phyloP scores from a whole-genome alignment of 768 basidiomycete species.

The Naematelia encephala region DNA sequence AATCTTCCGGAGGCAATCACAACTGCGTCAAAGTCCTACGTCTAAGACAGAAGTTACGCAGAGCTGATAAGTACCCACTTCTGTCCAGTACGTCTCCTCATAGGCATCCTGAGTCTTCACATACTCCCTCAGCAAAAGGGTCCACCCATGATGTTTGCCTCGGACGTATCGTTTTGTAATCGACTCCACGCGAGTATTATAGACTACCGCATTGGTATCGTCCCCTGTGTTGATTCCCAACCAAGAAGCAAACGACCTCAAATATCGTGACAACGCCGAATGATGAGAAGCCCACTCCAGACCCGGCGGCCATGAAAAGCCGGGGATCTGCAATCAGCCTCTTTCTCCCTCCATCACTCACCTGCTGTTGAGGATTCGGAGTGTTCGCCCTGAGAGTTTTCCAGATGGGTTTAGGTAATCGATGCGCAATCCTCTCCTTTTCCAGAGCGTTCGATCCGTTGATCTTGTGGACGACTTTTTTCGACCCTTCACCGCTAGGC shows the following conservation, averaged over 20 bases:
- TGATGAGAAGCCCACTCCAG: constrained; percentile 18
- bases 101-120: background rate
- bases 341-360: background rate
- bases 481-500: constrained; percentile 1
- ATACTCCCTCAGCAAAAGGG: constrained; percentile 4
- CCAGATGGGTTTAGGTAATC: constrained; percentile 23
- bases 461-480: background rate
- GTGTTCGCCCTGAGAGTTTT: constrained; percentile 19
- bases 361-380: constrained; percentile 17
- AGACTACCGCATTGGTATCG: constrained; percentile 34
- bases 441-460: constrained; percentile 12
- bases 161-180: constrained; percentile 50
- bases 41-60: background rate
- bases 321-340: constrained; percentile 11
- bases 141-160: constrained; percentile 9
- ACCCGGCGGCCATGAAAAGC: constrained; percentile 18
- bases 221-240: constrained; percentile 55
- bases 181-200: constrained; percentile 56
- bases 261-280: constrained; percentile 12
- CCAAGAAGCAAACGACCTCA: constrained; percentile 21
- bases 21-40: constrained; percentile 46
- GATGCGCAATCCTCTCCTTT: constrained; percentile 4
- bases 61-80: constrained; percentile 12
- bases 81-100: constrained; percentile 4
- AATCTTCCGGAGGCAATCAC: constrained; percentile 46